Evolutionary conservation across 257 asterid species (phyloP).

Genomic region (Coffea canephora): DNA sequence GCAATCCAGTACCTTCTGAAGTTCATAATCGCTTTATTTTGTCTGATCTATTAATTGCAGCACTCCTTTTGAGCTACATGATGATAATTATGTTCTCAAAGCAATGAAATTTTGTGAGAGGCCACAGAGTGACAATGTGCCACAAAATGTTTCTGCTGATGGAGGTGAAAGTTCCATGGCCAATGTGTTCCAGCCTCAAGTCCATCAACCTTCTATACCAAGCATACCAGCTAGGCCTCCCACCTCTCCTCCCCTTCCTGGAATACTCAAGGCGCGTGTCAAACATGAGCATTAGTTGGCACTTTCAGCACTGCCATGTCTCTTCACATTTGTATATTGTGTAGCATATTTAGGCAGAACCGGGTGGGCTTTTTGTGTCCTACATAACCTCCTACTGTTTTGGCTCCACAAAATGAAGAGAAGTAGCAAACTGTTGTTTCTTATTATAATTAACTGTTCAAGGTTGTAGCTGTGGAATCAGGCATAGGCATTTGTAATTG

Average conservation of each 20-base stretch:
- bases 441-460: not conserved
- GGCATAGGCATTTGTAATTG: not conserved
- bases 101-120: slow-evolving; percentile 78
- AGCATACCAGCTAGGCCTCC: slow-evolving; percentile 45
- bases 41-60: slow-evolving; percentile 39
- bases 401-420: slow-evolving; percentile 16
- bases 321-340: slow-evolving; percentile 46
- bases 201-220: slow-evolving; percentile 40
- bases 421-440: slow-evolving; percentile 7
- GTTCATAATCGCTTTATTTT: not conserved
- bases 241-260: slow-evolving; percentile 78
- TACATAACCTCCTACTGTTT: slow-evolving; percentile 12
- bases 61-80: slow-evolving; percentile 97
- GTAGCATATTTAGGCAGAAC: slow-evolving; percentile 38
- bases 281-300: slow-evolving; percentile 65
- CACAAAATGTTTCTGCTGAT: slow-evolving; percentile 28
- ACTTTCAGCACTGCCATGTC: slow-evolving; percentile 7
- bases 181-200: slow-evolving; percentile 41
- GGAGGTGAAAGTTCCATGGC: slow-evolving; percentile 72
- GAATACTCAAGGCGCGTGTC: slow-evolving; percentile 80
- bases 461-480: slow-evolving; percentile 5
- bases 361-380: slow-evolving; percentile 29
- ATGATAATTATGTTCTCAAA: slow-evolving; percentile 85
- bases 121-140: slow-evolving; percentile 27
- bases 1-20: not conserved